Evolutionary conservation across 352 stramenopile genomes (phyloP), one percentile per base, ranked within the genome.

Genomic region (Pseudoperonospora humuli): DNA sequence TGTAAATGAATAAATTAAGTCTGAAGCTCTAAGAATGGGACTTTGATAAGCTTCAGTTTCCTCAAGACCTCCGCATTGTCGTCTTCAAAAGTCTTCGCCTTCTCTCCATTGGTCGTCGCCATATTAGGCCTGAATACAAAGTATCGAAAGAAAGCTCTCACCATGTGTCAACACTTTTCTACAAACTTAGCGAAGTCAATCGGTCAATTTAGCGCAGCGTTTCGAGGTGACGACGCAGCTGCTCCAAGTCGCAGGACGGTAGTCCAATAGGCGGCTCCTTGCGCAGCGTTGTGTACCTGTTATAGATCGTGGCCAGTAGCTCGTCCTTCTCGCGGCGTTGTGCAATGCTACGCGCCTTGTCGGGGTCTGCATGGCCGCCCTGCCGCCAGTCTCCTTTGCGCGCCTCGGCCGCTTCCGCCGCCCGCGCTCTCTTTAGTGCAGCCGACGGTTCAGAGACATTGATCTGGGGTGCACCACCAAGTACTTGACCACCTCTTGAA

Each of bases 281-380:
- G 5, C 80, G 77, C 41, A 90, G 57, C 34, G 50, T 67, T n/a
- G 66, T 68, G 64, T 94, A 94, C 21, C 70, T 51, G 47, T 84
- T 86, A 49, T 79, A 77, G 41, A 94, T 80, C 44, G 64, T 82
- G n/a, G 75, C 80, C 3, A 94, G 54, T 10, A 94, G 60, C 14
- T 93, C 82, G 37, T 93, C 82, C 50, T 93, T 93, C 34, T 87
- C 70, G 20, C 80, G 80, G 8, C 82, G 77, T 21, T 84, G 45
- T 2, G 62, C 62, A 34, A 92, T 61, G 11, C 53, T 68, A 31
- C 70, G 72, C 39, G 75, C 75, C 49, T 90, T 89, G 15, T 79
- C 64, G 3, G 72, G 60, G 58, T 88, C 75, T 10, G 43, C 50
- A 13, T 66, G 44, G 15, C 80, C 77, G 15, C 80, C 80, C 40